These are phyloP conservation scores for Beverwykella pulmonaria DNA, from an alignment of 495 filamentous ascomycete genomes.

Conservation along the genomic window DNA sequence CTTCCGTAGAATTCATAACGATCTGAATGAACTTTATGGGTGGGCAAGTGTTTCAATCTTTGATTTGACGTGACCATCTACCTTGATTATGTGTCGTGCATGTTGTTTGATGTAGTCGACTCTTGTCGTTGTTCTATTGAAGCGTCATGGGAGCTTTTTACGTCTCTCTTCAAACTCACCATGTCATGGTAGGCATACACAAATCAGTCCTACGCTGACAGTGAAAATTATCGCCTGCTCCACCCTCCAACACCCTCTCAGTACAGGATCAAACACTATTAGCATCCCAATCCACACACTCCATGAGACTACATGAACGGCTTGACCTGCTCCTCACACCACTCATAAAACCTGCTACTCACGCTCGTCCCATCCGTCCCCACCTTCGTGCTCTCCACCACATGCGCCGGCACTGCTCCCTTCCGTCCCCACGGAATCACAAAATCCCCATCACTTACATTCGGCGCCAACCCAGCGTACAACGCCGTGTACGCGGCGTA, in stretches of 20 bases:
- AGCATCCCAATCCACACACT: no score
- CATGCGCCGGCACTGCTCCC: constrained; percentile 26
- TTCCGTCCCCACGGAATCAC: constrained; percentile 51
- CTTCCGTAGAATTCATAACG: constrained; percentile 40
- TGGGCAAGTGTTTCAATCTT: constrained; percentile 22
- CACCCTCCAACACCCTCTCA: no score
- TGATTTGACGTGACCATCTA: background rate
- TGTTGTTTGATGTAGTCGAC: background rate
- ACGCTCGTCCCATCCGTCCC: constrained; percentile 39
- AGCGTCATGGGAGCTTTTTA: no score
- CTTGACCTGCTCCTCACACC: constrained; percentile 42
- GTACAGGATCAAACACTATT: background rate
- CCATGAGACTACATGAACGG: constrained; percentile 11
- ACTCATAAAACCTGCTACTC: constrained; percentile 42
- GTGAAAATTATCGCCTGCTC: no score
- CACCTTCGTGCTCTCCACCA: constrained; percentile 49
- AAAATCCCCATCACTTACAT: constrained; percentile 46
- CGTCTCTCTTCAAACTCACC: no score
- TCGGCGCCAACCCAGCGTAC: constrained; percentile 49
- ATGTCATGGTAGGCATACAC: no score
- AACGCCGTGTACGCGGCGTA: constrained; percentile 53
- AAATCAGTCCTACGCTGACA: no score
- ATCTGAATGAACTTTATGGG: constrained; percentile 40
- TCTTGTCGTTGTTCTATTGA: background rate
- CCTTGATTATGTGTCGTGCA: background rate